Evolutionary conservation across 768 basidiomycete genomes (phyloP).

Genomic region (Galerina sulciceps): DNA sequence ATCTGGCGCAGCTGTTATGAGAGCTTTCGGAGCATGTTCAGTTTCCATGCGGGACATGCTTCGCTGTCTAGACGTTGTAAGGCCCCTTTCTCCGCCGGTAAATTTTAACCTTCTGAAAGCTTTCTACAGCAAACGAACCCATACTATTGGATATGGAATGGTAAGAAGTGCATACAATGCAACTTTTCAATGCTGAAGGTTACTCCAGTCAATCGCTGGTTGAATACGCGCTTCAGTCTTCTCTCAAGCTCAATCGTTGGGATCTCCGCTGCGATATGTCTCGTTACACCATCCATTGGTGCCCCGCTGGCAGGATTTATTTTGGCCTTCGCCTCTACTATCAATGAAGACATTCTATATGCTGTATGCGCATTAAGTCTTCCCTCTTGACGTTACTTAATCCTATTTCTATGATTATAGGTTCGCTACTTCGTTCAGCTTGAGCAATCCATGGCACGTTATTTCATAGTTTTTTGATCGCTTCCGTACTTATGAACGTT

Average conservation of each 20-base stretch:
- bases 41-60: constrained; percentile 84
- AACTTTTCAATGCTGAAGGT: background rate
- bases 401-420: background rate
- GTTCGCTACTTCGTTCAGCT: constrained; percentile 1
- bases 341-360: background rate
- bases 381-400: background rate
- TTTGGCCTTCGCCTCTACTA: background rate
- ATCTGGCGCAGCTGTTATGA: constrained; percentile 47
- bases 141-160: constrained; percentile 2
- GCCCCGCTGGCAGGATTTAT: background rate
- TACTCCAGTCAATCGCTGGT: constrained; percentile 1
- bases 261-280: background rate
- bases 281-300: background rate
- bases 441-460: constrained; percentile 1
- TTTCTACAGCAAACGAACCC: background rate
- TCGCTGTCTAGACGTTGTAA: constrained; percentile 72
- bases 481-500: background rate
- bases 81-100: constrained; percentile 17
- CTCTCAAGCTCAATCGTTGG: background rate
- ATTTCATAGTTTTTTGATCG: background rate
- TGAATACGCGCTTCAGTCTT: background rate
- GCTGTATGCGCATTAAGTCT: background rate
- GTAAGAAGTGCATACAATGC: background rate
- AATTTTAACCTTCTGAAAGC: background rate
- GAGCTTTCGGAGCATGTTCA: constrained; percentile 84